Conservation (phyloP, 2,329 filamentous ascomycete genomes). For the Aspergillus tamarii region DNA sequence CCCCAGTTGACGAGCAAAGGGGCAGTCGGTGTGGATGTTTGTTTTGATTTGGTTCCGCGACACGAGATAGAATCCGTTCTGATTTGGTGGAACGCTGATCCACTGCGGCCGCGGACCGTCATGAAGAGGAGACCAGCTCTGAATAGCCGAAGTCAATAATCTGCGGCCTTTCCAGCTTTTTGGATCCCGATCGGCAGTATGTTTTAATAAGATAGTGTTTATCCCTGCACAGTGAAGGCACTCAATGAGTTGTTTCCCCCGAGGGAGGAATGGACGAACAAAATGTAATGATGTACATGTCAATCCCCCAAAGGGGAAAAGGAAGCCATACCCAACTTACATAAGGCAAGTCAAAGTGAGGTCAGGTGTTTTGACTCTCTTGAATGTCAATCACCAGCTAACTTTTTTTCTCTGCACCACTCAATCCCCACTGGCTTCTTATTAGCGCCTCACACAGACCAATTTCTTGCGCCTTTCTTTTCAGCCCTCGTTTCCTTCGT, state of each 20-base stretch:
- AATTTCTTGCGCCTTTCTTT: background rate
- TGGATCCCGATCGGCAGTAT: background rate
- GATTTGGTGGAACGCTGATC: background rate
- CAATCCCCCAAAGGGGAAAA: background rate
- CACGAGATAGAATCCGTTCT: background rate
- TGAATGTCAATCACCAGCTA: background rate
- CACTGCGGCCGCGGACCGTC: background rate
- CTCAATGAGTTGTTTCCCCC: background rate
- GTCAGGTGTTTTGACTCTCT: background rate
- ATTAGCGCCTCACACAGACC: background rate
- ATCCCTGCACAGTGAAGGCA: background rate
- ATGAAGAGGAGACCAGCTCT: background rate
- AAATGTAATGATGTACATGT: background rate
- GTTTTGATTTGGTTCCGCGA: background rate
- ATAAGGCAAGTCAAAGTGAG: background rate
- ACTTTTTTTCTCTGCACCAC: background rate
- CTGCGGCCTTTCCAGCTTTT: background rate
- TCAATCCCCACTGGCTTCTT: background rate
- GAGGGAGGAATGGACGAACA: background rate
- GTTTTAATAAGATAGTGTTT: background rate
- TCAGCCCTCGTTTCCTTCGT: background rate
- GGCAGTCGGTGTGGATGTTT: slow-evolving; percentile 6
- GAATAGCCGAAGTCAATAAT: background rate
- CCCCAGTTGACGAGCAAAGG: background rate
- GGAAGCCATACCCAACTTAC: background rate